Evolutionary conservation across 768 basidiomycete genomes (phyloP), one percentile per base, ranked within the genome.

Genomic region (Boletus sp.): DNA sequence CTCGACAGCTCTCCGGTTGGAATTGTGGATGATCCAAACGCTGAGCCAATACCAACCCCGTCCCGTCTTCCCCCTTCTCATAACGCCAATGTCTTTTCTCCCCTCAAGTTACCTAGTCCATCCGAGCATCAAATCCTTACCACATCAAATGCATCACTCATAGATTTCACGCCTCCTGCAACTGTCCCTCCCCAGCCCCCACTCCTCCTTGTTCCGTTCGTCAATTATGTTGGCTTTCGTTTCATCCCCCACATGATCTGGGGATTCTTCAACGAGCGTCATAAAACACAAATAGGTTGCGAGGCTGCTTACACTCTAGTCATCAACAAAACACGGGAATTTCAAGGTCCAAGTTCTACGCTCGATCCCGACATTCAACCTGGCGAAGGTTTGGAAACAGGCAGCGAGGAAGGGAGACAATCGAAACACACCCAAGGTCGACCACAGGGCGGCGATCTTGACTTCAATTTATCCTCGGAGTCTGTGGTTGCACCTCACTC

Each of bases 261-360:
- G 84, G 90, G 86, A 60, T 94, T 94, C 73, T 98, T 97, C 77
- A 94, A 93, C 69, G 87, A 90, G 68, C 85, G 94, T 8, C 76
- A 84, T 47, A 85, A 89, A 66, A 92, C 93, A n/a, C 81, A 74
- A 7, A 72, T 82, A 12, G 96, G 96, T 33, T 87, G 90, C 10
- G 86, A 95, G 62, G 88, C 88, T 11, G 94, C 88, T 0, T 89
- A 91, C 68, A 76, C 78, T 46, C 77, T 98, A 54, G 80, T 97
- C 61, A 77, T 80, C 71, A 77, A 76, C 7, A 64, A 78, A 46
- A 84, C 82, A 3, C 83, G 94, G 12, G 83, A 86, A 1, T 78
- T 95, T 50, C 66, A 74, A 18, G 71, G 80, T 5, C 75, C 72
- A 24, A 28, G 39, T 44, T 53, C 44, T 15, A 50, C 67, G 2